Base-by-base conservation (phyloP, 2,329 filamentous ascomycete genomes). In the Ophiostoma sp. region DNA sequence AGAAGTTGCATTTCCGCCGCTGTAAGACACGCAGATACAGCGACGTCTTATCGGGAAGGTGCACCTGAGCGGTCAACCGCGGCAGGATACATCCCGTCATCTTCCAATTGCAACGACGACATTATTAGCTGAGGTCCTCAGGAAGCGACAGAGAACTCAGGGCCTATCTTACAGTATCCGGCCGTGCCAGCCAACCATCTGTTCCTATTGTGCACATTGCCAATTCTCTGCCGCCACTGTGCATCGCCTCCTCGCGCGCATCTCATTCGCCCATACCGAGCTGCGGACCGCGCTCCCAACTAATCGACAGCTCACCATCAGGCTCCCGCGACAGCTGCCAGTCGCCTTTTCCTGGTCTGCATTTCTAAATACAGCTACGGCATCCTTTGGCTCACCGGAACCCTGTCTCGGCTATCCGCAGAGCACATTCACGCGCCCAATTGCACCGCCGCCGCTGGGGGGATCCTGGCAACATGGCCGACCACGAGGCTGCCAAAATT, bases 401-500 rank as follows among this genome's bases (percentile, higher is more conserved):
- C 11, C 6, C 9, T 38, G 4, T 14, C 12, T 4, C 27, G 14
- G 7, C 27, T 11, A 14, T 60, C 55, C 27, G 14, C 55, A 40
- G 11, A 14, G 11, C 12, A 12, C 55, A 60, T 60, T 60, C 27
- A 14, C 3, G 36, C 27, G 55, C 5, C 55, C 27, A 18, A 60
- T 27, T 27, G 55, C 55, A 60, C 55, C 16, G 55, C 55, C 55
- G 14, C 45, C 14, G 55, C 27, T 5, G 55, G 55, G n/a, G 58
- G 36, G 12, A 14, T 27, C 16, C 62, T 49, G 27, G n/a, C 66
- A 79, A 70, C 58, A 89, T 89, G 86, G 85, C 82, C 60, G 84
- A 87, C 75, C 80, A 83, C 74, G 82, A 84, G 74, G 85, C 85
- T 68, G 86, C 86, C 66, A 89, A 87, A 78, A 84, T 93, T 73